phyloP scores from a whole-genome alignment of 257 asterid species.

The Rhazya stricta region DNA sequence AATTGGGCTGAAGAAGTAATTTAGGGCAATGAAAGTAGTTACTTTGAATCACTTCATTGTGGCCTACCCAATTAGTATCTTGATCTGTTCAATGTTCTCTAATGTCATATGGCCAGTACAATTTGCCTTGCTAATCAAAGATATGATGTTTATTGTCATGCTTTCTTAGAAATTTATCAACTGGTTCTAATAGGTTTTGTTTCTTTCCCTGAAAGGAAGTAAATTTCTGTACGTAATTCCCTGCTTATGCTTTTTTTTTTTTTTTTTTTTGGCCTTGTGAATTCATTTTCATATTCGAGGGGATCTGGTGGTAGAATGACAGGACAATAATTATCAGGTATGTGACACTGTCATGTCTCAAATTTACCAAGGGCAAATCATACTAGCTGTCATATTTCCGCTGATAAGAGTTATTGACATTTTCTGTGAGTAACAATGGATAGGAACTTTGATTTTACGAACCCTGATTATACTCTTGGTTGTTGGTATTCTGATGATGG shows the following conservation, averaged over 20 bases:
- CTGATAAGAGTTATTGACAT: not conserved
- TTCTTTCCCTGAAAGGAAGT: not conserved
- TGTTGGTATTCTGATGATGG: not conserved
- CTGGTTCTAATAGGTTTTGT: not conserved
- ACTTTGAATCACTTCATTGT: not conserved
- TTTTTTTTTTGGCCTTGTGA: not conserved
- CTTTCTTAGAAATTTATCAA: not conserved
- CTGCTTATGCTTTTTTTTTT: not conserved
- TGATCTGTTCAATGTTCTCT: not conserved
- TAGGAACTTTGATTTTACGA: not conserved
- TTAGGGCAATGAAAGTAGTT: not conserved
- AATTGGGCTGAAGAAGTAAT: not conserved
- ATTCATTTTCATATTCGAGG: not conserved
- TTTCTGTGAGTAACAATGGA: not conserved
- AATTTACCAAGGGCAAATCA: not conserved
- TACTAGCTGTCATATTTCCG: not conserved
- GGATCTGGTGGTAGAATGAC: not conserved
- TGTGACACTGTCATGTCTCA: not conserved
- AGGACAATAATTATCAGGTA: not conserved
- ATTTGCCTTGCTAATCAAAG: not conserved
- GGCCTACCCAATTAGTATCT: not conserved
- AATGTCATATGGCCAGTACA: not conserved
- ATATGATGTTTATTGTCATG: not conserved
- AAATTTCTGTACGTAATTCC: not conserved
- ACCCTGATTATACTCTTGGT: not conserved